Percentiles rank a stretch among this genome's conserved stretches.
Evolutionary conservation across 306 rosid species (phyloP).

Genomic region (Quercus berberidifolia): DNA sequence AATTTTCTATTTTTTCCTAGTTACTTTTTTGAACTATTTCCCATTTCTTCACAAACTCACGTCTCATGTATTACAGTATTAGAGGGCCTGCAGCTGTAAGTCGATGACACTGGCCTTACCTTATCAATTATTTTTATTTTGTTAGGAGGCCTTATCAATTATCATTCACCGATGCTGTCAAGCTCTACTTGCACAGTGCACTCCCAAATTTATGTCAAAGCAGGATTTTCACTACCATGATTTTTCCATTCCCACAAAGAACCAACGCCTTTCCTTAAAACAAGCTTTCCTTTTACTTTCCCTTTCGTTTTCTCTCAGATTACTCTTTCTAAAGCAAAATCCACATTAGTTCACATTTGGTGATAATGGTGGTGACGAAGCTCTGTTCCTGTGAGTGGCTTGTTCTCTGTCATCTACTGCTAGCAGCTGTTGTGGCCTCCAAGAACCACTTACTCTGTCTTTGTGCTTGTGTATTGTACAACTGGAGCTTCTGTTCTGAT

Average conservation of each 20-base stretch:
- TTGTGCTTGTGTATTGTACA: neutral
- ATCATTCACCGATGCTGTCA: neutral
- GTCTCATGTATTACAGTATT: too few relatives aligned
- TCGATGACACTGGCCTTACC: too few relatives aligned
- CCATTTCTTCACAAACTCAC: too few relatives aligned
- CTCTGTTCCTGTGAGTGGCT: slow-evolving; percentile 29
- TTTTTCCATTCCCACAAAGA: slow-evolving; percentile 9
- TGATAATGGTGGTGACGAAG: slow-evolving; percentile 36
- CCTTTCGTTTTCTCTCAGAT: neutral
- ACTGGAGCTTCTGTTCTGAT: neutral
- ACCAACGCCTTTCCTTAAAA: slow-evolving; percentile 3
- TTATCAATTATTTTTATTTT: neutral
- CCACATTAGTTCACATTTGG: slow-evolving; percentile 18
- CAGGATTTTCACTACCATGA: neutral
- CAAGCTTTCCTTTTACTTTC: slow-evolving; percentile 14
- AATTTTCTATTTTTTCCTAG: too few relatives aligned
- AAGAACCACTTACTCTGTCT: slow-evolving; percentile 22
- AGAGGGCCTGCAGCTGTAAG: too few relatives aligned
- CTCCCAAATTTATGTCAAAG: neutral
- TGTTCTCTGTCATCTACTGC: slow-evolving; percentile 33
- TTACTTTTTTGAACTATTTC: too few relatives aligned
- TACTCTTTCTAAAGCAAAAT: slow-evolving; percentile 19
- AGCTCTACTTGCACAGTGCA: neutral
- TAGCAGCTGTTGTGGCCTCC: slow-evolving; percentile 56
- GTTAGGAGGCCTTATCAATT: neutral